A percentile compares a stretch with the other conserved stretches of the same genome.
Evolutionary conservation across 768 basidiomycete genomes (phyloP).

Genomic region (Boletellus emodensis): DNA sequence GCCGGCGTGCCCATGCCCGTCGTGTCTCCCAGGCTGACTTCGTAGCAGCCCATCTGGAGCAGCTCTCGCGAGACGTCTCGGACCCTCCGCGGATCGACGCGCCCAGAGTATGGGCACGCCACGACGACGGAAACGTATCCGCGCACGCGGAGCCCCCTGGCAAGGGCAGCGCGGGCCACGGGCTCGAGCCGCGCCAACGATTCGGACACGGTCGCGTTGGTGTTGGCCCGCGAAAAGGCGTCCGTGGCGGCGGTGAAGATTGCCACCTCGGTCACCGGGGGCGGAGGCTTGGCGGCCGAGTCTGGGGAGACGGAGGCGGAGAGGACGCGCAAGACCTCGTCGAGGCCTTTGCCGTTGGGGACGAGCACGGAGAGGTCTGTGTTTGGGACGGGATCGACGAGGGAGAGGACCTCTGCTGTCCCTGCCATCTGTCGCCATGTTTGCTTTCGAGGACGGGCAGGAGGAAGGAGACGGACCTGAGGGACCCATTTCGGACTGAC

Average conservation of each 20-base stretch:
- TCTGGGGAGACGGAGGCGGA: constrained; percentile 20
- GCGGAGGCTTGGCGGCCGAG: constrained; percentile 34
- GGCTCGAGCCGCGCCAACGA: constrained; percentile 60
- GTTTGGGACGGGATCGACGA: constrained; percentile 48
- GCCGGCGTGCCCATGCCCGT: constrained; percentile 80
- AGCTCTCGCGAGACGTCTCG: constrained; percentile 68
- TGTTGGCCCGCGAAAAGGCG: constrained; percentile 80
- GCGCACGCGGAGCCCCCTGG: constrained; percentile 62
- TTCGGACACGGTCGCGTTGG: constrained; percentile 69
- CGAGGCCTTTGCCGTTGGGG: constrained; percentile 75
- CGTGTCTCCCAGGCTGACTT: constrained; percentile 90
- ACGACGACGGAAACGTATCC: constrained; percentile 86
- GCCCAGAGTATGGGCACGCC: constrained; percentile 83
- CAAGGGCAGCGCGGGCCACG: constrained; percentile 59
- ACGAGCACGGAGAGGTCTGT: constrained; percentile 76
- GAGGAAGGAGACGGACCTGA: constrained; percentile 44
- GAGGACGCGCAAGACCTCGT: constrained; percentile 61
- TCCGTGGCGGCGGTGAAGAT: constrained; percentile 90
- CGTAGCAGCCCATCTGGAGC: constrained; percentile 89
- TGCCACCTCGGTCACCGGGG: constrained; percentile 76
- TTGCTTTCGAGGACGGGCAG: neutral
- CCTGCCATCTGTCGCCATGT: constrained; percentile 69
- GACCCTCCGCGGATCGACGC: constrained; percentile 59
- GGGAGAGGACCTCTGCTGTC: constrained; percentile 67
- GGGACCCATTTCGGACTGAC: constrained; percentile 94